These are phyloP conservation scores for Grosmannia clavigera DNA, from an alignment of 2,329 filamentous ascomycete genomes.

Conservation along the genomic window DNA sequence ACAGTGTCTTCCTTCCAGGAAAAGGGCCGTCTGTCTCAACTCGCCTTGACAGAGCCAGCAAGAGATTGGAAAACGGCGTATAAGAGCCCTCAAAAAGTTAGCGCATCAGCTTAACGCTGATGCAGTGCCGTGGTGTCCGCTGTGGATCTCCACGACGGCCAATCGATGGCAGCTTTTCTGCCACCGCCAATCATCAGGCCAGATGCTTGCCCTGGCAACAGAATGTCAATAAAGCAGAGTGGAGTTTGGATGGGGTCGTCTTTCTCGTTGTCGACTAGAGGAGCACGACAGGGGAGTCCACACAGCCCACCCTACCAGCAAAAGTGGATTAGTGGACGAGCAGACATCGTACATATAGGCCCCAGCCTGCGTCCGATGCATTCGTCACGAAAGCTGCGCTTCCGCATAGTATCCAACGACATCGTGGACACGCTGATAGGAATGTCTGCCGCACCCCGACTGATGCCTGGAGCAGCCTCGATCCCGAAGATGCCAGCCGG, in stretches of 20 bases:
- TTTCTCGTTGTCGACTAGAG: neutral
- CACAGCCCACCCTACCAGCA: neutral
- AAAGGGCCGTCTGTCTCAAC: no score
- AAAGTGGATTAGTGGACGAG: neutral
- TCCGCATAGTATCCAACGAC: slow-evolving; percentile 15
- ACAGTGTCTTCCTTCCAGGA: no score
- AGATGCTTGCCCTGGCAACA: neutral
- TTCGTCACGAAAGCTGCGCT: slow-evolving; percentile 16
- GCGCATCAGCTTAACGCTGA: neutral
- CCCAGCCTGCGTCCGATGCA: slow-evolving; percentile 12
- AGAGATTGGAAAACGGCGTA: neutral
- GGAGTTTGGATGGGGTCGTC: neutral
- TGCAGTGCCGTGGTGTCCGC: neutral
- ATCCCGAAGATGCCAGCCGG: slow-evolving; percentile 20
- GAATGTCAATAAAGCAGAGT: neutral
- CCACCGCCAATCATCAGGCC: neutral
- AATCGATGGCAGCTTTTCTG: neutral
- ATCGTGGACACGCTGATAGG: slow-evolving; percentile 21
- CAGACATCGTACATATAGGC: neutral
- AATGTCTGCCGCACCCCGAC: slow-evolving; percentile 28
- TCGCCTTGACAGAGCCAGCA: no score
- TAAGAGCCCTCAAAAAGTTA: no score
- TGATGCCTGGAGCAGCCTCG: slow-evolving; percentile 27
- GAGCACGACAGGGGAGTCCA: neutral
- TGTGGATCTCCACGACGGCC: neutral